Conservation (phyloP, 176 grass and related monocot species). For the Paspalum vaginatum region DNA sequence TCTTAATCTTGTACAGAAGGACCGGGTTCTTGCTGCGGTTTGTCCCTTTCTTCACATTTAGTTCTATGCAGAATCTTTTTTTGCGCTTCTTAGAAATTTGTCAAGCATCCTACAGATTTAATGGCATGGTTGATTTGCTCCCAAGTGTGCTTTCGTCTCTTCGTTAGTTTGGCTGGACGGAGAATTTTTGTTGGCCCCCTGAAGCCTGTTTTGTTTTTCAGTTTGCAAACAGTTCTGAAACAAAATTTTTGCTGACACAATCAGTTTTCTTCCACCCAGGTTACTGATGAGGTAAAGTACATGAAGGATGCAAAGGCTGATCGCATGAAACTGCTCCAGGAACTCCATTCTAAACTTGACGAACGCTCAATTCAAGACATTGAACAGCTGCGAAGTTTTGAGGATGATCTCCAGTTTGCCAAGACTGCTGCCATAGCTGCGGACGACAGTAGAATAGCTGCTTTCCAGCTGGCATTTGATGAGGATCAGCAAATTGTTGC, state of each 20-base stretch:
- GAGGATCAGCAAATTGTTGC: constrained; percentile 97
- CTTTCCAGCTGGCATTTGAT: constrained; percentile 79
- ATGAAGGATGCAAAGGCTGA: constrained; percentile 74
- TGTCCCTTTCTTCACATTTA: constrained; percentile 46
- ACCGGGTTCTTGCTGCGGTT: constrained; percentile 78
- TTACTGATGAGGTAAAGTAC: constrained; percentile 81
- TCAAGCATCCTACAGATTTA: constrained; percentile 22
- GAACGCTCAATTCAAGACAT: constrained; percentile 62
- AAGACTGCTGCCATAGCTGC: constrained; percentile 72
- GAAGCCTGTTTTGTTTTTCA: neutral
- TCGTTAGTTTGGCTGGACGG: constrained; percentile 14
- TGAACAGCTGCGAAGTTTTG: constrained; percentile 72
- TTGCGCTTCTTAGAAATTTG: constrained; percentile 36
- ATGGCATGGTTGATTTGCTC: neutral
- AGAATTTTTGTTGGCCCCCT: neutral
- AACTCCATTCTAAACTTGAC: constrained; percentile 76
- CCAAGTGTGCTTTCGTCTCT: constrained; percentile 21
- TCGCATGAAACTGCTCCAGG: constrained; percentile 82
- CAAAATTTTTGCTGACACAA: constrained; percentile 16
- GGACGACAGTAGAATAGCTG: constrained; percentile 80
- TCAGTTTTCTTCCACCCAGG: constrained; percentile 54
- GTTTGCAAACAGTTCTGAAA: constrained; percentile 31
- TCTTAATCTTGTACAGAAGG: constrained; percentile 89
- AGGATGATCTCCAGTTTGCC: constrained; percentile 86
- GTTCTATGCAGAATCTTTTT: constrained; percentile 31